Base-by-base conservation (phyloP, 768 basidiomycete species). In the Tylopilus felleus region DNA sequence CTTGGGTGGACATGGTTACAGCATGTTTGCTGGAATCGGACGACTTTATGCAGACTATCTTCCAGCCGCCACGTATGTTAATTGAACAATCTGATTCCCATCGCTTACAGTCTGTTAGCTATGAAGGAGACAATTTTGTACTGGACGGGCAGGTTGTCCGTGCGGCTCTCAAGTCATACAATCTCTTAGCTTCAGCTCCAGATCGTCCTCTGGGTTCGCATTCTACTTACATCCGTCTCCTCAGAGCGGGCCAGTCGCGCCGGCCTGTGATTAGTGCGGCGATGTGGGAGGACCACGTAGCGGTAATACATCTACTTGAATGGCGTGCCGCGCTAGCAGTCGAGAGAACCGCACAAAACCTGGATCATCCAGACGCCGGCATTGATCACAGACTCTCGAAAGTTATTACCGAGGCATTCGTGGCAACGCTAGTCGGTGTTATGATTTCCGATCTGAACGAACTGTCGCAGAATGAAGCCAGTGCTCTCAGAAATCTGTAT, bases 91-190 rank as follows among this genome's bases (percentile, higher is more conserved):
- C 16, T 17, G 17, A 33, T 25, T 9, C 31, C 23, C 16, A 7
- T 35, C 28, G 4, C 21, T 61, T 39, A 63, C 29, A 36, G 17
- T 29, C 10, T 40, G 0, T 7, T 55, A 86, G 85, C 3, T 89
- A 80, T 57, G 88, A 90, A 71, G 88, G 88, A 14, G 89, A 91
- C 62, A 90, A 91, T 64, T 90, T 79, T 56, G 84, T 90, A 6
- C 76, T 91, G 12, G 84, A 88, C 59, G 77, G 81, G 45, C 89
- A 91, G 68, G 86, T 88, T 31, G 81, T 87, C 31, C 80, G 86
- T 22, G 81, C 85, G 0, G 85, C 86, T 3, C 69, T 88, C 27
- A 90, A 88, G 60, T 77, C 85, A 0, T 78, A 77, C 61, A 58
- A 63, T 16, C 77, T 80, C 1, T 81, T 81, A 0, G 75, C 78